Percentiles rank a stretch among this genome's conserved stretches.
Conservation (phyloP, 106 monocot species). For the Dioscorea dumetorum region DNA sequence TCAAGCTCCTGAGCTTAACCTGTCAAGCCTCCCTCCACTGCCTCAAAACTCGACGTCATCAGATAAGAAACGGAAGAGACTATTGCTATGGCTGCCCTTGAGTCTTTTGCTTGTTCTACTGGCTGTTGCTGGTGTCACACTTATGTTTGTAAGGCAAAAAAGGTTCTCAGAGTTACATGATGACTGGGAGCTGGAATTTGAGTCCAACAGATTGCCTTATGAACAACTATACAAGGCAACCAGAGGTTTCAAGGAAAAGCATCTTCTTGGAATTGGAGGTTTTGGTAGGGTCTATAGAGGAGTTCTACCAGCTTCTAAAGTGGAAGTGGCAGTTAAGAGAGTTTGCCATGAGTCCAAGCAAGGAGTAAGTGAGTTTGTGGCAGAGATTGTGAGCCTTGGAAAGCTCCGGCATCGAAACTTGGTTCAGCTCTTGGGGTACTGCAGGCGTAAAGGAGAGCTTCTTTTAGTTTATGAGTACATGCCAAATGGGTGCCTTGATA, state of each 20-base stretch:
- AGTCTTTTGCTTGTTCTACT: background rate
- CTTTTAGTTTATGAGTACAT: constrained; percentile 8
- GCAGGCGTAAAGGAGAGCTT: constrained; percentile 9
- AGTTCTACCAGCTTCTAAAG: background rate
- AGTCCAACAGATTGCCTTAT: background rate
- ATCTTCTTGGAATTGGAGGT: background rate
- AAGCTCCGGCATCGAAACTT: constrained; percentile 3
- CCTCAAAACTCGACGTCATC: background rate
- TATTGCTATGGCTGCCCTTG: constrained; percentile 1
- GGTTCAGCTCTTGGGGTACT: constrained; percentile 10
- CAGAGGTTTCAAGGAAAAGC: constrained; percentile 2
- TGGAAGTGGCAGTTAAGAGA: constrained; percentile 4
- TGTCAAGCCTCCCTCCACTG: background rate
- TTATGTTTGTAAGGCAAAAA: background rate
- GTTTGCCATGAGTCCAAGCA: constrained; percentile 1
- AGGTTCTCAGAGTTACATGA: constrained; percentile 5
- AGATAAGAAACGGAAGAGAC: background rate
- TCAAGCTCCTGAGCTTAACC: background rate
- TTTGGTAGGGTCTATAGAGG: too few species aligned
- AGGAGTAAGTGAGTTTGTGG: background rate
- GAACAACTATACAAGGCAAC: background rate
- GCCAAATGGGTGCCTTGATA: constrained; percentile 8
- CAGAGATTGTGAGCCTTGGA: constrained; percentile 2
- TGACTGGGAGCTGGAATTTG: constrained; percentile 4
- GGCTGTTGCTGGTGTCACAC: background rate